These are phyloP conservation scores for Bryum argenteum DNA, from an alignment of 225 moss, liverwort and hornwort species.

Conservation along the genomic window DNA sequence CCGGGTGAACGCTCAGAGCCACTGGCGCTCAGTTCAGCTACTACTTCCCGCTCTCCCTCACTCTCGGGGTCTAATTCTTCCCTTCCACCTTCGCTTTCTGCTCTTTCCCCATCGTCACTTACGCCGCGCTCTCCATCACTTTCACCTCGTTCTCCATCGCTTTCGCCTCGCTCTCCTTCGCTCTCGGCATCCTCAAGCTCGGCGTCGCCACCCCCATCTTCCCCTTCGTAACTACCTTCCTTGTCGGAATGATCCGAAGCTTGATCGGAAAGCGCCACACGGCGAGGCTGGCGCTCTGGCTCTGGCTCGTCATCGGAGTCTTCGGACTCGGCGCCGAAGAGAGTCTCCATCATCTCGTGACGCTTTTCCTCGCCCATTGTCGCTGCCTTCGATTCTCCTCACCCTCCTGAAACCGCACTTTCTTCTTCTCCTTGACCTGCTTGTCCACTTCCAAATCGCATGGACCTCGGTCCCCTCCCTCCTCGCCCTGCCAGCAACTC, in stretches of 20 bases:
- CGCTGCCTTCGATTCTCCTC: too few species aligned
- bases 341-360: constrained; percentile 98
- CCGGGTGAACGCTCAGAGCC: constrained; percentile 84
- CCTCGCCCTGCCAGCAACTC: too few species aligned
- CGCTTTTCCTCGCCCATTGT: constrained; percentile 98
- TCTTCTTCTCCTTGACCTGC: too few species aligned
- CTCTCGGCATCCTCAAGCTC: constrained; percentile 57
- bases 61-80: constrained; percentile 66
- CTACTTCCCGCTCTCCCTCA: constrained; percentile 83
- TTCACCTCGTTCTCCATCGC: constrained; percentile 76
- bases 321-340: constrained; percentile 98
- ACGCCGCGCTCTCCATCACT: constrained; percentile 80
- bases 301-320: constrained; percentile 95
- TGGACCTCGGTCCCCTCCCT: too few species aligned
- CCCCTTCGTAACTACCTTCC: constrained; percentile 70
- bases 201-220: too few species aligned
- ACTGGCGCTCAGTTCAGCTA: constrained; percentile 79
- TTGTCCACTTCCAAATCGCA: too few species aligned
- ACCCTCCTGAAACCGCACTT: too few species aligned
- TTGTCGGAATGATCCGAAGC: constrained; percentile 63
- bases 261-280: constrained; percentile 52
- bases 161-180: constrained; percentile 79
- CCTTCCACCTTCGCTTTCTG: constrained; percentile 66
- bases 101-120: constrained; percentile 66
- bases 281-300: constrained; percentile 70